These are phyloP conservation scores for Populus hybrid DNA, from an alignment of 441 rosid genomes.

Conservation along the genomic window DNA sequence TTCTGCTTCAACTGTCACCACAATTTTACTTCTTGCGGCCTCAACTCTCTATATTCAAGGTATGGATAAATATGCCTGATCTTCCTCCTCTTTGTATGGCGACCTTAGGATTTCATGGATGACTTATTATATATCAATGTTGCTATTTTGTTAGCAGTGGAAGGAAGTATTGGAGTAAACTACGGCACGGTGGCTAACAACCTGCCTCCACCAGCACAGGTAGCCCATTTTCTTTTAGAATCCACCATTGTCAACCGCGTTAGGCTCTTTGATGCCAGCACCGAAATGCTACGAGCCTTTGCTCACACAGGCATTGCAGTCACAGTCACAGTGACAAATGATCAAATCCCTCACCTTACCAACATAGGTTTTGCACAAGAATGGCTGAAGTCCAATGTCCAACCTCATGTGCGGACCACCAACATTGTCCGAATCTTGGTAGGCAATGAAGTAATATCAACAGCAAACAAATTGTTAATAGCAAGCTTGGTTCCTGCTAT, in stretches of 20 bases:
- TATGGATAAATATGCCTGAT: not conserved
- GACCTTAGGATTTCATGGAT: not conserved
- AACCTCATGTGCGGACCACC: constrained; percentile 58
- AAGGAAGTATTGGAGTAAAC: constrained; percentile 59
- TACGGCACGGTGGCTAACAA: constrained; percentile 71
- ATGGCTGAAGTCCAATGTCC: constrained; percentile 55
- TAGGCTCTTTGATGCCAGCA: constrained; percentile 59
- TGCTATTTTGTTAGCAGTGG: constrained; percentile 27
- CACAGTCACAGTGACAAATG: constrained; percentile 60
- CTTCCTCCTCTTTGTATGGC: not conserved
- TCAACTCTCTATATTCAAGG: constrained; percentile 19
- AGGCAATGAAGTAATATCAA: constrained; percentile 76
- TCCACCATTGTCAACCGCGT: constrained; percentile 64
- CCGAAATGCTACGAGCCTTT: constrained; percentile 55
- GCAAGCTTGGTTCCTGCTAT: constrained; percentile 60
- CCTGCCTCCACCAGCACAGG: constrained; percentile 68
- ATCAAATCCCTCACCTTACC: constrained; percentile 61
- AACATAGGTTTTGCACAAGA: constrained; percentile 47
- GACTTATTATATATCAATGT: not conserved
- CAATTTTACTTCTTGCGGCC: constrained; percentile 15
- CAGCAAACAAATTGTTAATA: constrained; percentile 38
- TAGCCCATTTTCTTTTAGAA: constrained; percentile 57
- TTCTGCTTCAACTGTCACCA: constrained; percentile 9
- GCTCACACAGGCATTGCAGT: constrained; percentile 56
- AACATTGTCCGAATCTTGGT: constrained; percentile 65